These are phyloP conservation scores for Amanita muscaria DNA, from an alignment of 768 basidiomycete species.

Conservation along the genomic window DNA sequence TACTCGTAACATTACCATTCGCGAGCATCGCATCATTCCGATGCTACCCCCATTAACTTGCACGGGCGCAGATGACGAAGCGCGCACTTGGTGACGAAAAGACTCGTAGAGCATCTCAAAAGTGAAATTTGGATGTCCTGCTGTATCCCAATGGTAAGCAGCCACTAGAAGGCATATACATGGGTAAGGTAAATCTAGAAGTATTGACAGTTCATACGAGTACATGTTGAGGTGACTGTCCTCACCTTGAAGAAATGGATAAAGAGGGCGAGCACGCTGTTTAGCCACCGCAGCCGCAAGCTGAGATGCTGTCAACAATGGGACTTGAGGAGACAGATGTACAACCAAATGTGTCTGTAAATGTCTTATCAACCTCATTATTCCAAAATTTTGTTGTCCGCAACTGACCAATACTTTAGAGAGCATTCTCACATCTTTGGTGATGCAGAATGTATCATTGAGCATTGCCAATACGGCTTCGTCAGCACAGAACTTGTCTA, in stretches of 20 bases:
- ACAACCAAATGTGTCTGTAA: constrained; percentile 35
- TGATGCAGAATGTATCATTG: constrained; percentile 52
- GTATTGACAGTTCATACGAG: background rate
- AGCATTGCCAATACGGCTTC: constrained; percentile 34
- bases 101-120: constrained; percentile 86
- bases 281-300: constrained; percentile 33
- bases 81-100: constrained; percentile 67
- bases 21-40: constrained; percentile 61
- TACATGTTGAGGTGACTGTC: background rate
- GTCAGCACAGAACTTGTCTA: constrained; percentile 52
- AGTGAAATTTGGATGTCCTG: constrained; percentile 74
- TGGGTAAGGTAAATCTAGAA: constrained; percentile 66
- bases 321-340: constrained; percentile 39
- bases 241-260: constrained; percentile 47
- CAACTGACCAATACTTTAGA: constrained; percentile 50
- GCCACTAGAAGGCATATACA: constrained; percentile 78
- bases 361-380: background rate
- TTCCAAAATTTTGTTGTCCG: background rate
- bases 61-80: constrained; percentile 66
- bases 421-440: constrained; percentile 51
- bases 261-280: constrained; percentile 53
- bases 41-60: constrained; percentile 67
- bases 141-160: constrained; percentile 64
- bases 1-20: constrained; percentile 59
- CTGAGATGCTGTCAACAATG: constrained; percentile 40